Evolutionary conservation across 345 rosid species (phyloP).

Genomic region (Eucalyptus marginata): DNA sequence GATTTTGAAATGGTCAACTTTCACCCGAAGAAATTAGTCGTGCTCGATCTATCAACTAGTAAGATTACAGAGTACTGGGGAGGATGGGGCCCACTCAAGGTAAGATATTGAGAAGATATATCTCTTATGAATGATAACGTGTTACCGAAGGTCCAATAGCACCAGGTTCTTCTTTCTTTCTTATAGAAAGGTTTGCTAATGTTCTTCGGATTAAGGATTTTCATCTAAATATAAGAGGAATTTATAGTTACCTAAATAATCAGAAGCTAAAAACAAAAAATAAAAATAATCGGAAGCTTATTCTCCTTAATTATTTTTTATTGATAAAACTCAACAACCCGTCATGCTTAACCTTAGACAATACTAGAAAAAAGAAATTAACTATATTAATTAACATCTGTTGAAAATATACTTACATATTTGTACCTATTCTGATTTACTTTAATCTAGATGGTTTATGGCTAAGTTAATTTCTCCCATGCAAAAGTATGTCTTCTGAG

Average conservation of each 20-base stretch:
- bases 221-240: background rate
- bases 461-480: background rate
- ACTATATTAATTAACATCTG: too few species aligned
- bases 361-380: background rate
- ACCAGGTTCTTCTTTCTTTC: background rate
- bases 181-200: background rate
- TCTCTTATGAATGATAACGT: too few species aligned
- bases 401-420: too few species aligned
- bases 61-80: fast-evolving
- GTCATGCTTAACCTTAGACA: background rate
- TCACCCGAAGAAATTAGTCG: background rate
- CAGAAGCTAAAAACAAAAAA: too few species aligned
- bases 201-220: background rate
- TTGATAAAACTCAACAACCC: background rate
- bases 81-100: background rate
- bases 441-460: background rate
- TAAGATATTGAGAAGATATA: too few species aligned
- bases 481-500: background rate
- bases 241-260: background rate
- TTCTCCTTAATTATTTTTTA: background rate
- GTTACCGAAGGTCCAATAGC: background rate
- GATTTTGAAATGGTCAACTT: background rate
- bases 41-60: fast-evolving
- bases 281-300: too few species aligned
- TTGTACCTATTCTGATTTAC: background rate